Conservation (phyloP, 1,139 yeast genomes). For the Pichia inconspicua region DNA sequence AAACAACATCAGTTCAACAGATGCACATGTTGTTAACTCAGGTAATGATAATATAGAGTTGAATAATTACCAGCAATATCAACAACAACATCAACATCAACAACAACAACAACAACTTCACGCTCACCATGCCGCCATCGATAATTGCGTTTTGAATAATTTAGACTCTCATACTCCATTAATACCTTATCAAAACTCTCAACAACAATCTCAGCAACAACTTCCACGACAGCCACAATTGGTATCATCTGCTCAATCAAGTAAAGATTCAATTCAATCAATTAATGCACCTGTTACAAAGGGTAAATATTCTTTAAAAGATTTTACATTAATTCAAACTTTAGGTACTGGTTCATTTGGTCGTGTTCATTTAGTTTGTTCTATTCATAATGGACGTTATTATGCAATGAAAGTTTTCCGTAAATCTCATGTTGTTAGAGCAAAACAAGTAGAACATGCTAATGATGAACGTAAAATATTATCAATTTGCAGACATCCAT, state of each 20-base stretch:
- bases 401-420: slow-evolving; percentile 55
- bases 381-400: slow-evolving; percentile 52
- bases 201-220: background rate
- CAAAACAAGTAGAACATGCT: slow-evolving; percentile 59
- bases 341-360: slow-evolving; percentile 59
- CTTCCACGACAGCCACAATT: background rate
- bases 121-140: background rate
- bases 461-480: slow-evolving; percentile 54
- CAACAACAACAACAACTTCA: background rate
- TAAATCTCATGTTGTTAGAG: slow-evolving; percentile 50
- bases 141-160: background rate
- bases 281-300: slow-evolving; percentile 28
- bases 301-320: slow-evolving; percentile 49
- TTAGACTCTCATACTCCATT: background rate
- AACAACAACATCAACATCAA: slow-evolving; percentile 1
- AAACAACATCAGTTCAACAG: background rate
- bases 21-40: background rate
- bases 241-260: background rate
- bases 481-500: slow-evolving; percentile 51
- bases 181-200: background rate
- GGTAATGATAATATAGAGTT: too few relatives aligned
- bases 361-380: slow-evolving; percentile 51
- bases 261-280: background rate
- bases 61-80: background rate
- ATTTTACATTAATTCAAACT: slow-evolving; percentile 47